phyloP scores from a whole-genome alignment of 192 early-diverging fungal genomes.

The Backusella parvicylindrica region DNA sequence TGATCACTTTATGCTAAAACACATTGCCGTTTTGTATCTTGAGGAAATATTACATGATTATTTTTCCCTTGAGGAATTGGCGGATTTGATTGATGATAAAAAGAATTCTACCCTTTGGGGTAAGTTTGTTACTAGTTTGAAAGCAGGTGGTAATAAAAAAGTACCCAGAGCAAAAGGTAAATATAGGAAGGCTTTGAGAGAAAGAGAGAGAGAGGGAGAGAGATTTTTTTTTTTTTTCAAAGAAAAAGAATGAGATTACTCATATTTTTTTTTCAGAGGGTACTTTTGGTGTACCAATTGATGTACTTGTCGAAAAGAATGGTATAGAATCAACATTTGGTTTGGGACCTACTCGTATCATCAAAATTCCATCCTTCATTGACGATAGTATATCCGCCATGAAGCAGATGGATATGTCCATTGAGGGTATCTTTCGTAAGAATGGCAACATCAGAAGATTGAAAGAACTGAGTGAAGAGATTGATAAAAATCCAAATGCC shows the following conservation, averaged over 20 bases:
- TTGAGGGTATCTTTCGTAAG: slow-evolving; percentile 98
- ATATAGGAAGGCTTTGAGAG: background rate
- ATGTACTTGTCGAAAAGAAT: slow-evolving; percentile 78
- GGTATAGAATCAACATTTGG: slow-evolving; percentile 78
- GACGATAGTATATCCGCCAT: slow-evolving; percentile 77
- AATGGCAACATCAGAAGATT: slow-evolving; percentile 97
- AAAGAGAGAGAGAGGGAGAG: background rate
- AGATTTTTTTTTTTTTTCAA: slow-evolving; percentile 3
- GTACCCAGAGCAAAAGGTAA: slow-evolving; percentile 50
- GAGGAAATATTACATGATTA: slow-evolving; percentile 70
- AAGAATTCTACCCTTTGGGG: slow-evolving; percentile 77
- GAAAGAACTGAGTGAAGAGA: slow-evolving; percentile 78
- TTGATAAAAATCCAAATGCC: slow-evolving; percentile 80
- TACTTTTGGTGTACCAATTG: slow-evolving; percentile 91
- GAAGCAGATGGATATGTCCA: slow-evolving; percentile 74
- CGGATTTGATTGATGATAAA: slow-evolving; percentile 75
- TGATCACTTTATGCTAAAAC: slow-evolving; percentile 79
- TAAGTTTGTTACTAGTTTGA: slow-evolving; percentile 64
- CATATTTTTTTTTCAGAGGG: slow-evolving; percentile 45
- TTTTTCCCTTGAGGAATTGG: slow-evolving; percentile 72
- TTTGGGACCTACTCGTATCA: slow-evolving; percentile 60
- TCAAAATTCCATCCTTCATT: slow-evolving; percentile 83
- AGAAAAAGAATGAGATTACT: no score
- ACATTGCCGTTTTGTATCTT: slow-evolving; percentile 76
- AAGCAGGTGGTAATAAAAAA: slow-evolving; percentile 48